Evolutionary conservation across 257 asterid species (phyloP).

Genomic region (Scutellaria baicalensis): DNA sequence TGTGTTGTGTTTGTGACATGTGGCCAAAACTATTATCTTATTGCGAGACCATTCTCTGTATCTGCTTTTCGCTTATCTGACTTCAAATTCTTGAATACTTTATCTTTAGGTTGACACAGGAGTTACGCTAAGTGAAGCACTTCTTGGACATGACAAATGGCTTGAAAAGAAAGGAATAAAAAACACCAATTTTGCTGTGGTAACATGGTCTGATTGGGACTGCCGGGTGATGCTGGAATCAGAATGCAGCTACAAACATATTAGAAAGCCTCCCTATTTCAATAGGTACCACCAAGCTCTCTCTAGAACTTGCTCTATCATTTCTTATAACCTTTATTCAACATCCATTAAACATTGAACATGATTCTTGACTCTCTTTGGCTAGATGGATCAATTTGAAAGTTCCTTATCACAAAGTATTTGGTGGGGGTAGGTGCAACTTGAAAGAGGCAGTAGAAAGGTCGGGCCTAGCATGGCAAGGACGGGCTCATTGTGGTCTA

Average conservation of each 20-base stretch:
- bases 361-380: conserved; percentile 7
- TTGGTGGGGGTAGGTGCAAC: conserved; percentile 60
- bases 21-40: not conserved
- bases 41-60: not conserved
- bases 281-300: conserved; percentile 33
- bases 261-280: conserved; percentile 69
- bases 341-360: not conserved
- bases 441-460: conserved; percentile 67
- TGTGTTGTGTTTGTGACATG: not conserved
- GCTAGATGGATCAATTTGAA: conserved; percentile 68
- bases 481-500: conserved; percentile 79
- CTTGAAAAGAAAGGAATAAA: conserved; percentile 67
- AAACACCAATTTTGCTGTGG: conserved; percentile 65
- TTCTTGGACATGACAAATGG: conserved; percentile 72
- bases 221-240: conserved; percentile 88
- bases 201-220: conserved; percentile 87
- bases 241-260: conserved; percentile 58
- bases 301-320: not conserved
- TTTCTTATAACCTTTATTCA: not conserved
- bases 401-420: conserved; percentile 60
- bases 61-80: not conserved
- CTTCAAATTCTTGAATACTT: not conserved
- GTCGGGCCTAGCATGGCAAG: conserved; percentile 72
- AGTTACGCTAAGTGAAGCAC: conserved; percentile 63
- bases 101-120: conserved; percentile 55